These are phyloP conservation scores for Aspergillus luchuensis DNA, from an alignment of 2,329 filamentous ascomycete species.

Conservation along the genomic window DNA sequence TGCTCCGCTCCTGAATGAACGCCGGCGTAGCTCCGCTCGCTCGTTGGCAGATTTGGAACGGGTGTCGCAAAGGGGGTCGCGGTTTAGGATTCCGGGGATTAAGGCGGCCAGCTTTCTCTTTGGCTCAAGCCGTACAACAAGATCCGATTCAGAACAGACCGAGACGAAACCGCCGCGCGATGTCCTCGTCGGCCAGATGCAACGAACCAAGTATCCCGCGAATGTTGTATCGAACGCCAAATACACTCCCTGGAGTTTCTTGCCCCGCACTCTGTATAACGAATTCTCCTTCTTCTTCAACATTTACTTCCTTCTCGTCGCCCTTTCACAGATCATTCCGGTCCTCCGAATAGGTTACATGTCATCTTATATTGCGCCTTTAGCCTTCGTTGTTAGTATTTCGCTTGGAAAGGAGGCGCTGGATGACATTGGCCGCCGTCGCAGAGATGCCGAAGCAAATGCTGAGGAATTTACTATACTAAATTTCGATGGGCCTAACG, in stretches of 20 bases:
- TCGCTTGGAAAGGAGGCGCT: constrained; percentile 94
- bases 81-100: constrained; percentile 68
- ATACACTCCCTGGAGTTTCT: constrained; percentile 92
- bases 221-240: constrained; percentile 97
- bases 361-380: constrained; percentile 87
- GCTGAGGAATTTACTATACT: constrained; percentile 83
- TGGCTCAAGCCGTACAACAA: constrained; percentile 26
- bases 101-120: constrained; percentile 49
- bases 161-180: constrained; percentile 62
- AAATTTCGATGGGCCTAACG: constrained; percentile 59
- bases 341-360: constrained; percentile 89
- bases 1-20: constrained; percentile 66
- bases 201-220: constrained; percentile 76
- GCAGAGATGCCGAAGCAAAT: constrained; percentile 91
- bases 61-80: constrained; percentile 54
- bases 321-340: constrained; percentile 88
- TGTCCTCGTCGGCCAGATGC: constrained; percentile 73
- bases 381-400: constrained; percentile 88
- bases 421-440: constrained; percentile 84
- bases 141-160: constrained; percentile 45
- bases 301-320: constrained; percentile 96
- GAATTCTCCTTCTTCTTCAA: constrained; percentile 99
- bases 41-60: constrained; percentile 38
- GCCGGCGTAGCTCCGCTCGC: constrained; percentile 43
- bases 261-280: constrained; percentile 93